phyloP scores from a whole-genome alignment of 2,329 filamentous ascomycete species.

The Trichoderma aggressivum region DNA sequence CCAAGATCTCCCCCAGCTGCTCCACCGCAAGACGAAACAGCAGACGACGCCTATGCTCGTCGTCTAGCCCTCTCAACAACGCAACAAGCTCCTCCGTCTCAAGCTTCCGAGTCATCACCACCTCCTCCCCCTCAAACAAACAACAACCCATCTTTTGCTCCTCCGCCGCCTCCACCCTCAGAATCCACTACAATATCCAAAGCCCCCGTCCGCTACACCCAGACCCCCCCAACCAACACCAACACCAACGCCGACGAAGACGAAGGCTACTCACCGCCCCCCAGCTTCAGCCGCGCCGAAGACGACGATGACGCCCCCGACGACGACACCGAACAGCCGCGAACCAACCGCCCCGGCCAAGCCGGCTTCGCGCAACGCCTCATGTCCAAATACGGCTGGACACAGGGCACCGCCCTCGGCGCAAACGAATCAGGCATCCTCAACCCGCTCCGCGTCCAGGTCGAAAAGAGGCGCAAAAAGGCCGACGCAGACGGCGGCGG shows the following conservation, averaged over 20 bases:
- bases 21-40: constrained; percentile 56
- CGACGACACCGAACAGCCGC: constrained; percentile 39
- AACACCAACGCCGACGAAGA: constrained; percentile 35
- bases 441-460: constrained; percentile 75
- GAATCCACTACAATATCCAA: constrained; percentile 66
- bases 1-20: constrained; percentile 46
- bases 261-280: constrained; percentile 42
- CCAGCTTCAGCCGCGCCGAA: constrained; percentile 46
- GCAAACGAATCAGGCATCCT: constrained; percentile 79
- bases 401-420: constrained; percentile 81
- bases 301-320: constrained; percentile 36
- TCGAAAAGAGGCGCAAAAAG: constrained; percentile 81
- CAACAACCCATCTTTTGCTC: constrained; percentile 25
- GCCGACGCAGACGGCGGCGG: constrained; percentile 76
- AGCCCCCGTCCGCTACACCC: constrained; percentile 70
- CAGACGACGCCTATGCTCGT: constrained; percentile 66
- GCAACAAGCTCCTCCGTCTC: constrained; percentile 31
- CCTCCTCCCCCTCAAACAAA: constrained; percentile 21
- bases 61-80: constrained; percentile 56
- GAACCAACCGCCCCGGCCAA: constrained; percentile 71
- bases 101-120: constrained; percentile 33
- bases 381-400: constrained; percentile 93
- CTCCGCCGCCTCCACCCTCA: constrained; percentile 32
- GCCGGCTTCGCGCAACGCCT: constrained; percentile 81
- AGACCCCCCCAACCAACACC: constrained; percentile 26